Evolutionary conservation across 768 basidiomycete species (phyloP), one percentile per base, ranked within the genome.

Genomic region (Kwoniella dendrophila): DNA sequence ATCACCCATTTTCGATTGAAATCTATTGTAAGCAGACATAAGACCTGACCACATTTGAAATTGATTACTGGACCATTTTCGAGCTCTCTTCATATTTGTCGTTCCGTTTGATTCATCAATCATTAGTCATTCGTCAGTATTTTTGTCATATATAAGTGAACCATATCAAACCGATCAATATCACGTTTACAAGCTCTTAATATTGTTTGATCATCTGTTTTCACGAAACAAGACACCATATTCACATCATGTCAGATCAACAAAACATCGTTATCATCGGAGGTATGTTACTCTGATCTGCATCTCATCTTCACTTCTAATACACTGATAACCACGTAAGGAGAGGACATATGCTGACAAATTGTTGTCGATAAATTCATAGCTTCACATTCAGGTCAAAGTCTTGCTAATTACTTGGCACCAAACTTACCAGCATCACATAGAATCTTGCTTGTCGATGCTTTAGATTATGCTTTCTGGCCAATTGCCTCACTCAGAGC

Each of bases 361-460:
- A 11, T 20, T 8, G 12, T 43, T 11, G 41, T 16, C 26, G 18
- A 43, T 3, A 41, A 24, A n/a, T 33, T 29, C 30, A 2, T 52
- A 72, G 72, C 64, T 29, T 71, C 69, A 11, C 41, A 41, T 12
- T 50, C 72, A n/a, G 72, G 72, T 16, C 69, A 68, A 26, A 36
- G 30, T 6, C 52, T 70, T 29, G 69, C 72, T 63, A 67, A 68
- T 18, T 40, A 49, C 33, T 60, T 75, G 43, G 30, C 56, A 4
- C 60, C 63, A 12, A 64, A 62, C 26, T 43, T 75, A 6, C 69
- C 69, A 2, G 20, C 56, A 22, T 58, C 63, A 18, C 64, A 70
- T 49, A 66, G 73, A n/a, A 66, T 75, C 53, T 26, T 75, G 29
- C 58, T 75, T 16, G 64, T 75, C 58, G 73, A 75, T 48, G 63